phyloP scores from a whole-genome alignment of 2,329 filamentous ascomycete species.

The Knufia petricola region DNA sequence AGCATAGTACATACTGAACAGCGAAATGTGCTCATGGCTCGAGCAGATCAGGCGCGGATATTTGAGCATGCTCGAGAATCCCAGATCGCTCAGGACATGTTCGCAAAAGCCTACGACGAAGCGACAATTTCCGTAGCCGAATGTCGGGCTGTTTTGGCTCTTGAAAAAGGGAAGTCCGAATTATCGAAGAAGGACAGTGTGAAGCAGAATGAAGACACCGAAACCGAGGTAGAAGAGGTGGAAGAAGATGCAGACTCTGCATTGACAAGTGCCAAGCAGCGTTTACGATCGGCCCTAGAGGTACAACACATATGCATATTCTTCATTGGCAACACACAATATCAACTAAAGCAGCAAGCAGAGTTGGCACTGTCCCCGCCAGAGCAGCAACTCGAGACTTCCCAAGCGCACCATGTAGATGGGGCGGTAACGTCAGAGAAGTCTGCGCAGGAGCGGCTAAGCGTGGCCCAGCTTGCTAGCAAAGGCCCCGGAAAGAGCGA shows the following conservation, averaged over 20 bases:
- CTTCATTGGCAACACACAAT: constrained; percentile 74
- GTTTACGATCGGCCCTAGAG: constrained; percentile 64
- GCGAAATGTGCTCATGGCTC: constrained; percentile 53
- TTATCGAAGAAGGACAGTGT: constrained; percentile 20
- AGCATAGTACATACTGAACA: constrained; percentile 57
- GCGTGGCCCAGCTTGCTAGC: constrained; percentile 40
- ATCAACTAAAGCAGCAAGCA: constrained; percentile 57
- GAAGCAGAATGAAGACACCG: constrained; percentile 30
- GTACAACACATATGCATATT: constrained; percentile 74
- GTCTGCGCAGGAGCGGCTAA: not conserved
- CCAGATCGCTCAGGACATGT: constrained; percentile 59
- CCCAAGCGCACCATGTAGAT: not conserved
- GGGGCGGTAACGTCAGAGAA: not conserved
- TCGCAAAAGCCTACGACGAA: constrained; percentile 49
- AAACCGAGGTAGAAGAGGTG: constrained; percentile 28
- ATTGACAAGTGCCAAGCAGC: constrained; percentile 51
- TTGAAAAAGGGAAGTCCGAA: constrained; percentile 31
- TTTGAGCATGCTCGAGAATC: constrained; percentile 64
- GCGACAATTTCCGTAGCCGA: constrained; percentile 45
- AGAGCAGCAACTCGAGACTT: not conserved
- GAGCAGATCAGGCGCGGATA: constrained; percentile 64
- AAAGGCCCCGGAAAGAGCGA: constrained; percentile 27
- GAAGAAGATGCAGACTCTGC: constrained; percentile 33
- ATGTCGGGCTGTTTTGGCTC: constrained; percentile 52
- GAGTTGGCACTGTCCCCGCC: not conserved